Percentiles rank a stretch among this genome's conserved stretches.
These are phyloP conservation scores for Rutstroemia sydowiana DNA, from an alignment of 2,329 filamentous ascomycete genomes.

Conservation along the genomic window DNA sequence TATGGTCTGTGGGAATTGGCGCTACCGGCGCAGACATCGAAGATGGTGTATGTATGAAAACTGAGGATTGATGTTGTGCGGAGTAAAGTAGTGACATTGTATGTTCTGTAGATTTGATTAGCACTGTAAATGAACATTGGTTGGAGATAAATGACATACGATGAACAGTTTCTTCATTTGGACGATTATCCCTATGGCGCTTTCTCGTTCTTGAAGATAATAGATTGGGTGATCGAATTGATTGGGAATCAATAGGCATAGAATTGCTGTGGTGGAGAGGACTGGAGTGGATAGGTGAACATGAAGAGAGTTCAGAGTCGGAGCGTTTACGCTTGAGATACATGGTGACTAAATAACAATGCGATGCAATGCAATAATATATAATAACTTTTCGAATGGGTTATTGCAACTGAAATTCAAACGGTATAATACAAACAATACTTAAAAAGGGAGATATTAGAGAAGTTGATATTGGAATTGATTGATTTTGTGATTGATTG, in stretches of 20 bases:
- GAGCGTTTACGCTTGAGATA: conserved; percentile 58
- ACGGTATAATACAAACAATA: no score
- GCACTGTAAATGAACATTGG: not conserved
- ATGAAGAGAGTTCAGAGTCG: conserved; percentile 46
- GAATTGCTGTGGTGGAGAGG: conserved; percentile 30
- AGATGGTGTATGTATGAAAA: conserved; percentile 13
- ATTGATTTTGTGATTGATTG: no score
- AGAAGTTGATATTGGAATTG: no score
- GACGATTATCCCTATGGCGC: conserved; percentile 51
- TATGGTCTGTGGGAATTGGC: conserved; percentile 16
- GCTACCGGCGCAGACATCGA: conserved; percentile 15
- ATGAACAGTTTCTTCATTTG: conserved; percentile 42
- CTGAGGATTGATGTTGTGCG: conserved; percentile 37
- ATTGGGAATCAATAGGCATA: conserved; percentile 29
- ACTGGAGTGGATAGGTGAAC: conserved; percentile 37
- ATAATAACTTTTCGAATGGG: no score
- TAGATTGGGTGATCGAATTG: conserved; percentile 34
- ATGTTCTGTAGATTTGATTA: conserved; percentile 30
- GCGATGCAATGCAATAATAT: no score
- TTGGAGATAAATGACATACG: conserved; percentile 17
- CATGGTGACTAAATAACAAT: no score
- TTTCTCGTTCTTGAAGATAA: conserved; percentile 53
- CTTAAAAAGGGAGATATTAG: no score
- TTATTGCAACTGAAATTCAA: no score
- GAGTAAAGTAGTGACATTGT: conserved; percentile 52